Base-by-base conservation (phyloP, 768 basidiomycete species). In the Boletus coccyginus region DNA sequence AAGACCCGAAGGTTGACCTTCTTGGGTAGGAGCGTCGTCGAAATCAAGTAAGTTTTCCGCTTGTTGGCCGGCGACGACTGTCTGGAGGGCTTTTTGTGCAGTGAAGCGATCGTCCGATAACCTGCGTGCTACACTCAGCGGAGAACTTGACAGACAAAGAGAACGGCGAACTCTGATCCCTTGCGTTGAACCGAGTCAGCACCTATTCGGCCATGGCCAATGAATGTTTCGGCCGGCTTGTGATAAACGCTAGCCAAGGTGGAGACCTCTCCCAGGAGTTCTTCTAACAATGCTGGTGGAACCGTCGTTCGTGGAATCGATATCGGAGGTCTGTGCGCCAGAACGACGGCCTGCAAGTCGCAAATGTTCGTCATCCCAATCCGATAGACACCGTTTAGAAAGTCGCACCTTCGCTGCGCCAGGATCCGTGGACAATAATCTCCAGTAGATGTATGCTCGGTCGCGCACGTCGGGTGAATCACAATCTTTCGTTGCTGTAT, bases 381-480 rank as follows among this genome's bases (percentile, higher is more conserved):
- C 31, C 3, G 29, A 3, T 1, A 32, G 3, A 46, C 4, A 13
- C 35, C 21, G n/a, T n/a, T 42, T 21, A 24, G 12, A 38, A n/a
- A 3, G 10, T 29, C 40, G 2, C 58, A 92, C 94, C 81, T 98
- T 99, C 0, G 97, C 96, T 17, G 96, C 94, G 3, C 85, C 92
- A 1, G 95, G 92, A 71, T 99, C 96, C 53, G 93, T 94, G 7
- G 93, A 96, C 29, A 99, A 72, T 59, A 99, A 67, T 58, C 97
- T 81, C 97, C 97, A 99, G 67, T 98, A 98, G 40, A 98, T 96
- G 68, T 98, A 99, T 1, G 97, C 97, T 47, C 95, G 81, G 70
- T 99, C 97, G 41, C 97, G 82, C 16, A 99, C 92, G 70, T 98
- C 96, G 13, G 97, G 92, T 7, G 90, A 94, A 65, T 99, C 97